Conservation (phyloP, 1,284 basidiomycete species). For the Trichosporon coremiiforme region DNA sequence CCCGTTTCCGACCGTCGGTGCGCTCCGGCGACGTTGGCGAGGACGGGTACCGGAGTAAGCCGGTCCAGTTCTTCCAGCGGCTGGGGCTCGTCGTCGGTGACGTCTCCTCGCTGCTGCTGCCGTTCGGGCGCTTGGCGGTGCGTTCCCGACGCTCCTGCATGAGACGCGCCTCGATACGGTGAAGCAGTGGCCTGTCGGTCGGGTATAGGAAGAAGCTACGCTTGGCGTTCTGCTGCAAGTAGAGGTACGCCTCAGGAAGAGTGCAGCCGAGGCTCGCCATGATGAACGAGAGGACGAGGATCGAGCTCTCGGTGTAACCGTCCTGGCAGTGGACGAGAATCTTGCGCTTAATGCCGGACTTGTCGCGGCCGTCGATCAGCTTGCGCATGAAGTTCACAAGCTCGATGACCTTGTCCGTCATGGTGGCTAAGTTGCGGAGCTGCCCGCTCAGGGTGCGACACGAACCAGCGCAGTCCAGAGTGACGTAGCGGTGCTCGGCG, state of each 20-base stretch:
- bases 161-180: conserved; percentile 69
- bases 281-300: conserved; percentile 81
- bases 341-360: conserved; percentile 39
- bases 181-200: conserved; percentile 73
- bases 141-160: conserved; percentile 44
- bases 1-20: conserved; percentile 4
- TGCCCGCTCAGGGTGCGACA: conserved; percentile 51
- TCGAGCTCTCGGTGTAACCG: conserved; percentile 77
- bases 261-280: conserved; percentile 73
- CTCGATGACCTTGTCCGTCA: conserved; percentile 52
- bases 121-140: conserved; percentile 35
- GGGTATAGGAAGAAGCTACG: conserved; percentile 90
- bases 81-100: conserved; percentile 21
- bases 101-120: conserved; percentile 20
- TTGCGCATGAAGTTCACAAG: conserved; percentile 52
- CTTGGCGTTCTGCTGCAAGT: conserved; percentile 63
- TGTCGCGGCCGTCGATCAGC: conserved; percentile 48
- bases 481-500: conserved; percentile 44
- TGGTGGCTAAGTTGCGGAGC: conserved; percentile 42
- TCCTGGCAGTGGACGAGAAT: conserved; percentile 58
- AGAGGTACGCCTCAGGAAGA: conserved; percentile 82
- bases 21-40: conserved; percentile 1
- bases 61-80: conserved; percentile 45
- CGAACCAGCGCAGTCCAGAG: conserved; percentile 51
- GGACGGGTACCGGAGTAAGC: conserved; percentile 28